Evolutionary conservation across 495 filamentous ascomycete species (phyloP), one percentile per base, ranked within the genome.

Genomic region (Venustampulla echinocandica): DNA sequence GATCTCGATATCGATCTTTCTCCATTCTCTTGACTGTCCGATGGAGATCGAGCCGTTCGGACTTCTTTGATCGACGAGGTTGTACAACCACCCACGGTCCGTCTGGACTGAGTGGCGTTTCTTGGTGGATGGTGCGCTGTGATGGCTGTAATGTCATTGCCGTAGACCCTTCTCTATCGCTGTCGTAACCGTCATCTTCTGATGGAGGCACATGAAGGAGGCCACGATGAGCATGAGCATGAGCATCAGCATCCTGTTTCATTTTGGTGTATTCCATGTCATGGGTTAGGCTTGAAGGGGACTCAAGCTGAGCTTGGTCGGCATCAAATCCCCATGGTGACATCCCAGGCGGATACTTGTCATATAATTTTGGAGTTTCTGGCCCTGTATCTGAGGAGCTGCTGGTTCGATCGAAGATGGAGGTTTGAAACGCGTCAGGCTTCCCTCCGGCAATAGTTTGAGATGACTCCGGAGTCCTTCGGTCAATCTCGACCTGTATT

Each of bases 361-460:
- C 42, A 14, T 30, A 9, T 15, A 23, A 14, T 6, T 22, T 21
- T 6, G 61, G 59, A 5, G 61, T 60, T 18, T 60, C 59, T 13
- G 59, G 52, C 14, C 47, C 69, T 2, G 61, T 63, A 27, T 77
- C 73, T 0, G 82, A 84, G 6, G 74, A 73, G 59, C 80, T 84
- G 46, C 78, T 85, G 1, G 79, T 76, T 15, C 80, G 70, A 56
- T 87, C 82, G 52, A 88, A 88, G 3, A 88, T 80, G 0, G 84
- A 87, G 2, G 74, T 69, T 28, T 79, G 64, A 30, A 59, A 63
- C 6, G 59, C 56, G 18, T 70, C 70, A 4, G 64, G 69, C 2
- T 64, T 68, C 10, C 70, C 59, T 28, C 62, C 70, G 37, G 57
- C 53, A 41, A 62, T 72, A 67, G 53, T 66, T 69, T 41, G 63